phyloP scores from a whole-genome alignment of 2,329 filamentous ascomycete species.

The Penicillium palitans region DNA sequence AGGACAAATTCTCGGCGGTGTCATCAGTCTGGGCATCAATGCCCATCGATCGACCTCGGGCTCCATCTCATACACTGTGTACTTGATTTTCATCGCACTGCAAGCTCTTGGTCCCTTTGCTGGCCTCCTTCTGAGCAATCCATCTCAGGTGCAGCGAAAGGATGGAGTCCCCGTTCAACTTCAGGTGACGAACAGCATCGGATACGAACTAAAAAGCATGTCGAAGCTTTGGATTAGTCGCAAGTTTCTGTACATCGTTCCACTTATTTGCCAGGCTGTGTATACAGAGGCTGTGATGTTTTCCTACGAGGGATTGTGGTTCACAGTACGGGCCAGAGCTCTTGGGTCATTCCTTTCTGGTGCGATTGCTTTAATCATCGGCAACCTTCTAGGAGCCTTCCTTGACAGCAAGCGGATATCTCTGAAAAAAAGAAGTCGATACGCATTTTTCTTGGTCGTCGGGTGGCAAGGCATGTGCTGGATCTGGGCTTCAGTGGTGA shows the following conservation, averaged over 20 bases:
- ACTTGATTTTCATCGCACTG: conserved; percentile 68
- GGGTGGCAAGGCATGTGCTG: conserved; percentile 67
- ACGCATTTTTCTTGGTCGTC: conserved; percentile 54
- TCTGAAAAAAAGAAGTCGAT: conserved; percentile 56
- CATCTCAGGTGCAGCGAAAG: conserved; percentile 62
- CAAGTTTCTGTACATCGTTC: conserved; percentile 64
- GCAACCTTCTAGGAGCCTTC: conserved; percentile 66
- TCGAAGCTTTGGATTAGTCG: conserved; percentile 60
- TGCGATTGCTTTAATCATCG: conserved; percentile 63
- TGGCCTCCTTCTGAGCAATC: conserved; percentile 62
- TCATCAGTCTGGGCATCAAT: conserved; percentile 70
- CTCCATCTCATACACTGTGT: conserved; percentile 68
- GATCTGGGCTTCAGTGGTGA: conserved; percentile 68
- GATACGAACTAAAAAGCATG: conserved; percentile 61
- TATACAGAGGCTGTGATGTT: conserved; percentile 72
- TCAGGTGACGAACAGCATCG: conserved; percentile 57
- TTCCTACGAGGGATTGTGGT: conserved; percentile 68
- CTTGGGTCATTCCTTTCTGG: conserved; percentile 71
- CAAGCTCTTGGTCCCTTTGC: conserved; percentile 67
- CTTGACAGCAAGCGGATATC: conserved; percentile 60
- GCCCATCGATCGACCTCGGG: conserved; percentile 58
- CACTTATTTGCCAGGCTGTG: conserved; percentile 69
- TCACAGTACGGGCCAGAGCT: conserved; percentile 67
- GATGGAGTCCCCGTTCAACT: conserved; percentile 65
- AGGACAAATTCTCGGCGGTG: conserved; percentile 70